These are phyloP conservation scores for Santalum album DNA, from an alignment of 164 flowering plant species.

Conservation along the genomic window DNA sequence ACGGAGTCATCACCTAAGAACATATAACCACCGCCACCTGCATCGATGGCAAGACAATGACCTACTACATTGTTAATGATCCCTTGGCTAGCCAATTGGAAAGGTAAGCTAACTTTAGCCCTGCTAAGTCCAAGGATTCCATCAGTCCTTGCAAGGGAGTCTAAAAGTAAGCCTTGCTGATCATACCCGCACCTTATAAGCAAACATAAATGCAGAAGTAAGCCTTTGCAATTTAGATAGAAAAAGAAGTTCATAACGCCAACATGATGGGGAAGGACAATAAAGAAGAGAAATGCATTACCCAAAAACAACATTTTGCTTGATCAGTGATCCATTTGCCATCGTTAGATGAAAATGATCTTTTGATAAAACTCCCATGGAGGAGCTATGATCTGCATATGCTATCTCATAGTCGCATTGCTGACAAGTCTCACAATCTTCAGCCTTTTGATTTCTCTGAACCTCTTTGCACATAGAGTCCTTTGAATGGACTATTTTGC, in stretches of 20 bases:
- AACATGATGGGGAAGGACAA: background rate
- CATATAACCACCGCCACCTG: conserved; percentile 49
- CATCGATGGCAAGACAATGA: conserved; percentile 49
- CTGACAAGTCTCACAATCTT: conserved; percentile 35
- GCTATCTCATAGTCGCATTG: conserved; percentile 80
- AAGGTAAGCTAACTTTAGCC: conserved; percentile 59
- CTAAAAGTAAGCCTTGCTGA: conserved; percentile 65
- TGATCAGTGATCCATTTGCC: conserved; percentile 43
- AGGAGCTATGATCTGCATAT: conserved; percentile 77
- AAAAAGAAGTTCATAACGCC: background rate
- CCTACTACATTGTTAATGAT: conserved; percentile 62
- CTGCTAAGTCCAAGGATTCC: conserved; percentile 73
- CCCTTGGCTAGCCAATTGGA: conserved; percentile 58
- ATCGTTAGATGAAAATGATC: conserved; percentile 44
- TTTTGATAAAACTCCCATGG: conserved; percentile 65
- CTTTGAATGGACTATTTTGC: conserved; percentile 30
- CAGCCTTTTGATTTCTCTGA: conserved; percentile 25
- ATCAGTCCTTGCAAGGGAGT: conserved; percentile 60
- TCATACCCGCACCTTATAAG: conserved; percentile 67
- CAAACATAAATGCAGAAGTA: conserved; percentile 6
- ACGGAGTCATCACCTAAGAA: conserved; percentile 63
- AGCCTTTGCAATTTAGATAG: background rate
- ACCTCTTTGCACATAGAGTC: conserved; percentile 54
- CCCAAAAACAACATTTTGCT: conserved; percentile 54
- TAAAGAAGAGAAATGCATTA: conserved; percentile 13